phyloP scores from a whole-genome alignment of 192 early-diverging fungal species.

The Backusella luteola region DNA sequence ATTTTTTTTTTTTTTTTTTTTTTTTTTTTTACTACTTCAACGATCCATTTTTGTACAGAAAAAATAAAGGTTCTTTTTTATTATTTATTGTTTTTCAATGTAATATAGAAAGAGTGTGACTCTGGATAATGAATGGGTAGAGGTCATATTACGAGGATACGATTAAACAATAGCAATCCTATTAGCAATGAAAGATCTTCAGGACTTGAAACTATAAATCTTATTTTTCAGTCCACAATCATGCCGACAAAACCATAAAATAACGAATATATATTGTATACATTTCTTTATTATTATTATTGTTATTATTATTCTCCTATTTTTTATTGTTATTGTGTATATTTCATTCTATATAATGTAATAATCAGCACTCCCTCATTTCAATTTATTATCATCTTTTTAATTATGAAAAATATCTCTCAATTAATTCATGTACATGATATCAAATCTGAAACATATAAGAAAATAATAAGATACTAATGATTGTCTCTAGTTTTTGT shows the following conservation, averaged over 20 bases:
- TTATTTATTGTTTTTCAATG: neutral
- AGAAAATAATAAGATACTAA: neutral
- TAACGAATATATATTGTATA: neutral
- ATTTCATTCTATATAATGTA: neutral
- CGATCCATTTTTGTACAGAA: neutral
- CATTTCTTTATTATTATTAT: neutral
- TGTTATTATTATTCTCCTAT: neutral
- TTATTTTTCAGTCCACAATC: neutral
- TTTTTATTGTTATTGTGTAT: neutral
- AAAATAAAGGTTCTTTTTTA: neutral
- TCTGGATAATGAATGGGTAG: neutral
- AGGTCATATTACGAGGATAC: neutral
- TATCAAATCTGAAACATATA: neutral
- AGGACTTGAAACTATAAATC: neutral
- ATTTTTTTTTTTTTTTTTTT: too few relatives aligned
- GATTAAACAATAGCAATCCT: neutral
- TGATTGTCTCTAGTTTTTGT: too few relatives aligned
- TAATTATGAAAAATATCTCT: too few relatives aligned
- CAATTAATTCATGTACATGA: neutral
- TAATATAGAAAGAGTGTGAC: too few relatives aligned
- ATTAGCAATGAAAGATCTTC: neutral
- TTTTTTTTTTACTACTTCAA: neutral
- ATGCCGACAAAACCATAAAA: neutral
- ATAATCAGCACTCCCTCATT: too few relatives aligned
- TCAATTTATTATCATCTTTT: neutral